Evolutionary conservation across 2,329 filamentous ascomycete genomes (phyloP), one percentile per base, ranked within the genome.

Genomic region (Aspergillus novoparasiticus): DNA sequence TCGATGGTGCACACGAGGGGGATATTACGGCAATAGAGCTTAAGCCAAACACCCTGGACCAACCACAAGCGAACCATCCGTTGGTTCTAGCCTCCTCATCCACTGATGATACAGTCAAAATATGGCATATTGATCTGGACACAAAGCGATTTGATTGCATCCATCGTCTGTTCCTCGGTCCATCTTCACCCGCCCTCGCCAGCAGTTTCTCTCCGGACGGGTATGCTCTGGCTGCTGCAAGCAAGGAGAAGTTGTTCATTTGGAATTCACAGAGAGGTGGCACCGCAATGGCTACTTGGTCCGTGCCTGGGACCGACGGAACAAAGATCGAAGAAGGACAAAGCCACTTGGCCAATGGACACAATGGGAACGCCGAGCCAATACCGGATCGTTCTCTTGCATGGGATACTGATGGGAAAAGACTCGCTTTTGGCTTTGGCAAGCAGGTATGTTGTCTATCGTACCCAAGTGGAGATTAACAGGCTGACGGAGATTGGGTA

Each of bases 331-430:
- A 78, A 43, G 71, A 75, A 57, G 70, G 69, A 30, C 63, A 70
- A 21, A 69, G 73, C 39, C 74, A 71, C 28, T 59, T 72, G 19
- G 68, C 69, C 11, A 78, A 78, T 60, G 79, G 78, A 46, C 68
- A 79, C 21, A 78, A 80, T 64, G 78, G 71, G 28, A 67, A 62
- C 54, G 34, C 62, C 14, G 68, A 70, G 16, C 60, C 69, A 11
- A 63, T 72, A 21, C 72, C 73, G 11, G 76, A 80, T 64, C 75
- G 81, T 54, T 76, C 78, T 32, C 73, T 86, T 58, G 79, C 78
- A 34, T 86, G 84, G 84, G 84, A 85, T 70, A 77, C 76, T 14
- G 81, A 85, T 70, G 83, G 84, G n/a, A 82, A 82, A 68, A 83
- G 80, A 68, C 75, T 86, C 61, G 82, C 81, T 2, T 83, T 84